Evolutionary conservation across 257 asterid species (phyloP).

Genomic region (Salvia hispanica): DNA sequence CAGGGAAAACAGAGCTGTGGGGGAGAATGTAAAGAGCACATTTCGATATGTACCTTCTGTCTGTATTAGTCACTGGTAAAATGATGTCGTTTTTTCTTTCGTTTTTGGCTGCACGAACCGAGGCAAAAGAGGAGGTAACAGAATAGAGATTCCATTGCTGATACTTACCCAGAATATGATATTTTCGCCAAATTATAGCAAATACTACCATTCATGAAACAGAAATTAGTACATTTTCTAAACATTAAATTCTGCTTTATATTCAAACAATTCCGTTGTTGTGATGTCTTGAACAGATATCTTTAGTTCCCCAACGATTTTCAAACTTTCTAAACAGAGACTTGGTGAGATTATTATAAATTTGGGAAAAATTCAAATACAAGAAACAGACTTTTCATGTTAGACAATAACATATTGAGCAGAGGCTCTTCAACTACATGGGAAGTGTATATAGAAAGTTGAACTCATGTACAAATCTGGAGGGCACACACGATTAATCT

Average conservation of each 20-base stretch:
- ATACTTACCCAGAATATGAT: too few species aligned
- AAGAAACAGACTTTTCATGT: background rate
- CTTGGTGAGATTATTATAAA: background rate
- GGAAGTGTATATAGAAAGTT: conserved; percentile 16
- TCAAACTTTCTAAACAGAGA: background rate
- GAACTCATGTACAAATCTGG: conserved; percentile 39
- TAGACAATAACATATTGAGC: background rate
- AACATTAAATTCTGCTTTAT: too few species aligned
- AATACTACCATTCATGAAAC: too few species aligned
- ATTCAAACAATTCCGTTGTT: too few species aligned
- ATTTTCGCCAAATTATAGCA: too few species aligned
- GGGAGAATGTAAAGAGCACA: conserved; percentile 1
- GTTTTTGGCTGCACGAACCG: too few species aligned
- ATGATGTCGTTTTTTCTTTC: background rate
- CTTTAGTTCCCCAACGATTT: too few species aligned
- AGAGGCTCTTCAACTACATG: conserved; percentile 23
- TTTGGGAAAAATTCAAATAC: background rate
- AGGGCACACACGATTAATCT: conserved; percentile 18
- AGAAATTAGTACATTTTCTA: too few species aligned
- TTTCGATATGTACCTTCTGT: conserved; percentile 22
- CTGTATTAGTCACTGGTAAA: conserved; percentile 13
- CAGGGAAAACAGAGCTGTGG: conserved; percentile 18
- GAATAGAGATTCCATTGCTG: background rate
- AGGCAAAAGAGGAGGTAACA: background rate
- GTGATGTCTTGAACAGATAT: too few species aligned